Evolutionary conservation across 225 moss, liverwort and hornwort genomes (phyloP), one percentile per base, ranked within the genome.

Genomic region (Pseudisothecium myosuroides): DNA sequence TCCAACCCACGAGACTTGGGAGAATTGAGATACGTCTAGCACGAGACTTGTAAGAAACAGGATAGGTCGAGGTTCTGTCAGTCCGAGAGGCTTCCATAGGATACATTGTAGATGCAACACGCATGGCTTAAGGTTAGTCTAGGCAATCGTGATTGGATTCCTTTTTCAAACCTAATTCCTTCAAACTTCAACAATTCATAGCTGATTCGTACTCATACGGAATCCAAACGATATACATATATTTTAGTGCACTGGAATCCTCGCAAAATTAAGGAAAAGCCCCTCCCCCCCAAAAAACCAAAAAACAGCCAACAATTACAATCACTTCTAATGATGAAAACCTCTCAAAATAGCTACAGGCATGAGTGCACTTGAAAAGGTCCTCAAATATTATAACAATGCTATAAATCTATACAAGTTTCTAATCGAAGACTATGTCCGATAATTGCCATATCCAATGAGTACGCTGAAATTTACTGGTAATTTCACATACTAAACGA

Each of bases 211-310:
- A 58, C 32, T 71, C 71, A 72, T 56, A 56, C 43, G 32, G 32
- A 59, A 58, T 32, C 32, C 82, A 63, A 47, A 81, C 5, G 12
- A 34, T 17, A 58, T 5, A 32, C 41, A 80, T 29, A 29, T 22
- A 43, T 29, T 32, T 34, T 58, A 43, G 43, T 34, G 32, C 43
- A 58, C 23, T 41, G 23, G 32, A 55, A 84, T 58, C 71, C 71
- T 72, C 59, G 56, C 56, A 71, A 69, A 68, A 49, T 58, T 11
- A 36, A 62, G 39, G 54, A 55, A 37, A 65, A 32, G 16, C 14
- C 0, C 10, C 1, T 5, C 7, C 1, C 23, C 13, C 45, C 5
- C 5, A 13, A 56, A 56, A 56, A 56, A 55, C 1, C 8, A n/a
- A 13, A 12, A 26, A 14, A 71, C 14, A 14, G n/a, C n/a, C n/a